phyloP scores from a whole-genome alignment of 2,329 filamentous ascomycete genomes.

The Sphaceloma murrayae region DNA sequence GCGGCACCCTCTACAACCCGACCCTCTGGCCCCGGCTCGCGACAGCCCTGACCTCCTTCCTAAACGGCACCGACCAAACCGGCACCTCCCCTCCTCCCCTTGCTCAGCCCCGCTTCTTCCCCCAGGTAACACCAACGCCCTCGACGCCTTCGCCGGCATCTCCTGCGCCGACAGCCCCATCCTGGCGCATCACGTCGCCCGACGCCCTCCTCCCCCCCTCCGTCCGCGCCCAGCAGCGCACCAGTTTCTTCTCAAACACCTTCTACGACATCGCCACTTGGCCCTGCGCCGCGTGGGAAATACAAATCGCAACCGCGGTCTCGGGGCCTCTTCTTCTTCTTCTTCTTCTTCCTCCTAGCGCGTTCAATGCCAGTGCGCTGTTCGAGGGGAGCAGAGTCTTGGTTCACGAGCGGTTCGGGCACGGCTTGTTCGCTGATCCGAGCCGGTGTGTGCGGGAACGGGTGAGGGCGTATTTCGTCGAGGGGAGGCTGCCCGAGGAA shows the following conservation, averaged over 20 bases:
- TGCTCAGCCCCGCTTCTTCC: not conserved
- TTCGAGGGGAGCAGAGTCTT: constrained; percentile 4
- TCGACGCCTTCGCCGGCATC: constrained; percentile 18
- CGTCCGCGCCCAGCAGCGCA: not conserved
- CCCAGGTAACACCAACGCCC: not conserved
- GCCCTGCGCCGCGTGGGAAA: constrained; percentile 1
- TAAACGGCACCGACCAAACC: not conserved
- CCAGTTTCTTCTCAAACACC: constrained; percentile 2
- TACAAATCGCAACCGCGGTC: not conserved
- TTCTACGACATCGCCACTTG: not conserved
- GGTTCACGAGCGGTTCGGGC: constrained; percentile 2
- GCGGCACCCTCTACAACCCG: not conserved
- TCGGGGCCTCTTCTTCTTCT: too few species aligned
- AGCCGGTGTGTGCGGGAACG: constrained; percentile 24
- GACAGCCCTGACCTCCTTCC: not conserved
- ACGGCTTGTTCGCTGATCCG: constrained; percentile 23
- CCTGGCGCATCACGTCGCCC: not conserved
- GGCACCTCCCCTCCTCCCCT: not conserved
- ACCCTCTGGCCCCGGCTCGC: not conserved
- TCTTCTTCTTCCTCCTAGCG: too few species aligned
- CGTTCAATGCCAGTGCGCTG: constrained; percentile 4
- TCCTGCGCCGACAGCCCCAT: not conserved
- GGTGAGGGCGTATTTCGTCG: constrained; percentile 28
- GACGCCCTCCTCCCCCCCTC: not conserved
- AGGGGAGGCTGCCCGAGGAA: constrained; percentile 24